Conservation (phyloP, 306 rosid genomes). For the Mimosa bimucronata region DNA sequence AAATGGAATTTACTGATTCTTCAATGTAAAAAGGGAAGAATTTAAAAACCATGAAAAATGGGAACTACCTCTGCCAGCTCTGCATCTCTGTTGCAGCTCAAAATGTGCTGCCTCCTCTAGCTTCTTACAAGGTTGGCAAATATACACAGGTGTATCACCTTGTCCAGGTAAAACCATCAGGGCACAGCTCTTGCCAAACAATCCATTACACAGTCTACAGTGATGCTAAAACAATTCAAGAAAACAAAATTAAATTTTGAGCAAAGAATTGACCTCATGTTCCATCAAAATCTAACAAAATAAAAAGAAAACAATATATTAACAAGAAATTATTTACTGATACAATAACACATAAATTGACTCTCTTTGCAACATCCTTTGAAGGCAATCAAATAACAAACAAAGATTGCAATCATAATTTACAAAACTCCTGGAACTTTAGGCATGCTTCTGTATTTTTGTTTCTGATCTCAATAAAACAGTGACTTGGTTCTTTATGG, state of each 20-base stretch:
- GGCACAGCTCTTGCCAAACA: slow-evolving; percentile 82
- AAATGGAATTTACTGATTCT: slow-evolving; percentile 7
- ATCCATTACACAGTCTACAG: slow-evolving; percentile 93
- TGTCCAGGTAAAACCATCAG: slow-evolving; percentile 91
- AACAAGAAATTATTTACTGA: not conserved
- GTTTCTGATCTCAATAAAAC: not conserved
- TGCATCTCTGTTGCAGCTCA: slow-evolving; percentile 84
- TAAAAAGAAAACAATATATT: not conserved
- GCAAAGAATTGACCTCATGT: slow-evolving; percentile 31
- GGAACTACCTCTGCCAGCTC: slow-evolving; percentile 68
- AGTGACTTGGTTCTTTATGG: not conserved
- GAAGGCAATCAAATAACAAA: not conserved
- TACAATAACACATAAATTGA: not conserved
- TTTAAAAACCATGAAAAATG: not conserved
- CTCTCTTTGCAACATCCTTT: not conserved
- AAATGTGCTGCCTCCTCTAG: slow-evolving; percentile 93
- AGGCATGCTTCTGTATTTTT: not conserved
- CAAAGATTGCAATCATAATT: not conserved
- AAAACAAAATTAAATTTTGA: slow-evolving; percentile 24
- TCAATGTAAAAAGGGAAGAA: slow-evolving; percentile 11
- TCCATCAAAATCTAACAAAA: slow-evolving; percentile 32
- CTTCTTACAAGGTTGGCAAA: slow-evolving; percentile 92
- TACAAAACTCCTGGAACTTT: not conserved
- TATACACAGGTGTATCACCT: slow-evolving; percentile 93
- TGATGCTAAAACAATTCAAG: slow-evolving; percentile 71